phyloP scores from a whole-genome alignment of 495 filamentous ascomycete genomes.

The Lineolata rhizophorae region DNA sequence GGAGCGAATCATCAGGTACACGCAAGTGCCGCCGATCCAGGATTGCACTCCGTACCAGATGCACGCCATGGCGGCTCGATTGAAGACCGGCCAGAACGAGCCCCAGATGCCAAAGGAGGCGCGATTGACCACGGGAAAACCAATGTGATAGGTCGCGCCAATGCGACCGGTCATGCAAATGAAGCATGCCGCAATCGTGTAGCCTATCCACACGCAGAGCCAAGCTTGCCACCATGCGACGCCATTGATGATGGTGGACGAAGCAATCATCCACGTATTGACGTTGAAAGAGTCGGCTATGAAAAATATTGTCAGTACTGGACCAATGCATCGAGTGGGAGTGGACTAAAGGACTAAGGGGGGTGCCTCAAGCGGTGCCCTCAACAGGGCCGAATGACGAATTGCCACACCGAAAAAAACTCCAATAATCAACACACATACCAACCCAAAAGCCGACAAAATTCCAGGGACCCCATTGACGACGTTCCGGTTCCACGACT shows the following conservation, averaged over 20 bases:
- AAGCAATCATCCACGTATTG: constrained; percentile 96
- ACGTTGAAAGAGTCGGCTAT: constrained; percentile 82
- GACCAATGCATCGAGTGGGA: background rate
- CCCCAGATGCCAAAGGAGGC: constrained; percentile 22
- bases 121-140: constrained; percentile 18
- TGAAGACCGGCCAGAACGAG: constrained; percentile 69
- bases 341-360: background rate
- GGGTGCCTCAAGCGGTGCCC: no score
- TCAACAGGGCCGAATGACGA: no score
- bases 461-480: constrained; percentile 76
- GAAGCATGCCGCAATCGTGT: constrained; percentile 53
- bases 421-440: no score
- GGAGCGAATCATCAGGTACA: constrained; percentile 18
- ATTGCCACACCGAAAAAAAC: no score
- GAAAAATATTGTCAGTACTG: background rate
- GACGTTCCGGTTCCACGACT: constrained; percentile 65
- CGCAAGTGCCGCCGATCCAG: constrained; percentile 13
- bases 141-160: constrained; percentile 20
- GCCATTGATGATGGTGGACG: constrained; percentile 54
- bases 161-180: constrained; percentile 64
- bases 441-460: constrained; percentile 43
- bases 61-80: constrained; percentile 63
- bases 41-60: constrained; percentile 72
- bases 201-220: constrained; percentile 55
- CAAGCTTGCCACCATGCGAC: constrained; percentile 93